Base-by-base conservation (phyloP, 2,329 filamentous ascomycete species). In the Dactylonectria estremocensis region DNA sequence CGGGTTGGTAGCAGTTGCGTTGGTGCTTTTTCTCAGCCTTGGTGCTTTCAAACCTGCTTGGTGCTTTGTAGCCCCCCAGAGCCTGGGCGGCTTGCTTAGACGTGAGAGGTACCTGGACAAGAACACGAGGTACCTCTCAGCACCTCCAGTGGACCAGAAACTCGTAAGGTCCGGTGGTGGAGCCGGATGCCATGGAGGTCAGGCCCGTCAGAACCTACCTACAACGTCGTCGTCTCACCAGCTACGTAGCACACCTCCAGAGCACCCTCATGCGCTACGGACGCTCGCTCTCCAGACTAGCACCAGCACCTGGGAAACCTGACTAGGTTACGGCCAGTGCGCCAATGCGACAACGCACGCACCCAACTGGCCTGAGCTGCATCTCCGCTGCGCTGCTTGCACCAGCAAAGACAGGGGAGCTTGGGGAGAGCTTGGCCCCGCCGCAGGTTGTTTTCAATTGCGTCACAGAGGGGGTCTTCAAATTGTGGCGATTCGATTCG, bases 121-220 rank as follows among this genome's bases (percentile, higher is more conserved):
- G 33, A 61, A 48, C 63, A 61, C 63, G 63, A 60, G 57, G 52
- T 46, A 57, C 63, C 52, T 57, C 40, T 14, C 22, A 5, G n/a
- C 56, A 35, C 48, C 14, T 8, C 48, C 55, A 61, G 43, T 56
- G 50, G 50, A 58, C 43, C 54, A n/a, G 35, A 28, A 28, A 28
- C 24, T 28, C 33, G 37, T 8, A 33, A 18, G n/a, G 48, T 9
- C 35, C 58, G 61, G 14, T 60, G 31, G 63, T 56, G 33, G 54
- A 48, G 28, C 45, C 20, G 31, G 37, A 48, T 45, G 52, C 57
- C 52, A 52, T 66, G 52, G 63, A 57, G 50, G 60, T 65, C 63
- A 61, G 52, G 57, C 24, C 24, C 63, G 43, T 43, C 56, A 61
- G 50, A 56, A 49, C 57, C 22, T 56, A 50, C 49, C 48, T 37